Conservation (phyloP, 2,329 filamentous ascomycete genomes). For the Metarhizium sp. region DNA sequence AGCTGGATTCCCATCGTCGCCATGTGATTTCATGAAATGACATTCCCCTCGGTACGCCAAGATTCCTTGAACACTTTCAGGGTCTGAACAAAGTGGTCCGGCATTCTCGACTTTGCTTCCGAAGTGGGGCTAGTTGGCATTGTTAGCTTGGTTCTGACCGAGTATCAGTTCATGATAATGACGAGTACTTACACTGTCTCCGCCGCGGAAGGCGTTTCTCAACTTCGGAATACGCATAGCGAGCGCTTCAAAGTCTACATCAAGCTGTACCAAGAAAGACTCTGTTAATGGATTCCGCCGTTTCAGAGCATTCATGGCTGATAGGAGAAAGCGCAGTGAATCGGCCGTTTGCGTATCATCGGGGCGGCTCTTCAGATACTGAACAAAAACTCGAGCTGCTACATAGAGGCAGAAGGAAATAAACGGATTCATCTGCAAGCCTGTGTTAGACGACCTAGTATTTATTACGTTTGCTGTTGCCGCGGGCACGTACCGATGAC, state of each 20-base stretch:
- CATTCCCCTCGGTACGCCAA: constrained; percentile 35
- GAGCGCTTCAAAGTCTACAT: constrained; percentile 77
- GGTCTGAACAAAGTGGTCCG: constrained; percentile 22
- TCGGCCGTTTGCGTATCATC: constrained; percentile 71
- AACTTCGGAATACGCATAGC: constrained; percentile 52
- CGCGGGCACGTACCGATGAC: constrained; percentile 51
- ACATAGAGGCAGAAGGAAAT: constrained; percentile 94
- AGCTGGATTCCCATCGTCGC: constrained; percentile 30
- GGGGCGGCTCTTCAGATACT: constrained; percentile 90
- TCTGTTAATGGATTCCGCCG: constrained; percentile 83
- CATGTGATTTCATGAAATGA: constrained; percentile 29
- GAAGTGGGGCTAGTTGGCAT: neutral
- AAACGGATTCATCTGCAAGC: constrained; percentile 81
- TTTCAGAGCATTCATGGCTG: constrained; percentile 84
- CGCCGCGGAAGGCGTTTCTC: constrained; percentile 43
- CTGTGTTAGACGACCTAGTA: neutral
- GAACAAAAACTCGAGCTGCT: constrained; percentile 88
- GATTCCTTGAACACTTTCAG: constrained; percentile 30
- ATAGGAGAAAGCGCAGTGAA: constrained; percentile 81
- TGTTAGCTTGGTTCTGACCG: constrained; percentile 1
- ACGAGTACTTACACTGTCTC: constrained; percentile 36
- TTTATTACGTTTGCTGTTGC: neutral
- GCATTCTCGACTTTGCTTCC: constrained; percentile 2
- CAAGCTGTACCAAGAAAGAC: constrained; percentile 86
- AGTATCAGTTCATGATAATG: neutral